phyloP scores from a whole-genome alignment of 371 early-diverging fungal species.

The Mucor circinelloides region DNA sequence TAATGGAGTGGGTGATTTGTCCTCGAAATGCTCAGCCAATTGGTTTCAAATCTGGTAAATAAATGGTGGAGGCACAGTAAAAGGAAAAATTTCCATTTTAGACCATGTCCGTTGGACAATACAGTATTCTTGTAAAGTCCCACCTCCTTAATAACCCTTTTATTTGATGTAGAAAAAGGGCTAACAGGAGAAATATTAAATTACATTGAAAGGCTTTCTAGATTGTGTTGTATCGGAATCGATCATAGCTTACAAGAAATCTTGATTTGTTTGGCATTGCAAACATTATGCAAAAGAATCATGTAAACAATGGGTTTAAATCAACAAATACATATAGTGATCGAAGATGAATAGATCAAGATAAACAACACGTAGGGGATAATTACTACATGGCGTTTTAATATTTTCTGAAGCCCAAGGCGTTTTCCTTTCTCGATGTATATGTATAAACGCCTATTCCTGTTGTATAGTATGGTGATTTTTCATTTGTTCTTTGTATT shows the following conservation, averaged over 20 bases:
- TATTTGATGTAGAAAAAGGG: background rate
- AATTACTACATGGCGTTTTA: background rate
- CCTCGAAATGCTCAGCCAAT: no score
- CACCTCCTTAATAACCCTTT: background rate
- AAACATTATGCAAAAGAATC: background rate
- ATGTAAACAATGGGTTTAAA: background rate
- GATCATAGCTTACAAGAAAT: background rate
- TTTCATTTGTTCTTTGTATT: background rate
- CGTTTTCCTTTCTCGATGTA: background rate
- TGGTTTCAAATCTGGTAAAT: no score
- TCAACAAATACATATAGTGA: background rate
- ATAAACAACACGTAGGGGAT: background rate
- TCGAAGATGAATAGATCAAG: background rate
- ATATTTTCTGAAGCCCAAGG: background rate
- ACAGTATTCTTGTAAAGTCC: background rate
- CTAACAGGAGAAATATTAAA: background rate
- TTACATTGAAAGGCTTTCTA: background rate
- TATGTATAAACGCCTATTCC: background rate
- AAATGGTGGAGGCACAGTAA: no score
- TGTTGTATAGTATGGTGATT: background rate
- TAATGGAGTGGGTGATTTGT: no score
- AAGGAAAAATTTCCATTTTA: conserved; percentile 2
- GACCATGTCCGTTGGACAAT: background rate
- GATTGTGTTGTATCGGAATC: background rate
- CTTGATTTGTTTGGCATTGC: background rate